phyloP scores from a whole-genome alignment of 495 filamentous ascomycete genomes.

The Lophium mytilinum region DNA sequence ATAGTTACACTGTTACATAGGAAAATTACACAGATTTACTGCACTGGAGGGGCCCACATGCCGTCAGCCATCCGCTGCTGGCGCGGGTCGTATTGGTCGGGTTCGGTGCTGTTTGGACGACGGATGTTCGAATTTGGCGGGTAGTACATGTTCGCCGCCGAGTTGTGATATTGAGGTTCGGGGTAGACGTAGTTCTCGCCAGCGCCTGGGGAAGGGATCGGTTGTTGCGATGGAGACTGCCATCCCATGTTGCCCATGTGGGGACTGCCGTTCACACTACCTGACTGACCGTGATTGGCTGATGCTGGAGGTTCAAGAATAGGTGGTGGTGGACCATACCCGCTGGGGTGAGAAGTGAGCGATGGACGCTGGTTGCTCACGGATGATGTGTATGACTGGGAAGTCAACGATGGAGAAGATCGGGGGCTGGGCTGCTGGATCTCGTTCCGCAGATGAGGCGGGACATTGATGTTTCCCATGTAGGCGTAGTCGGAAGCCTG shows the following conservation, averaged over 20 bases:
- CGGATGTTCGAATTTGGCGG: slow-evolving; percentile 27
- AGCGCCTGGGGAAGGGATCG: slow-evolving; percentile 23
- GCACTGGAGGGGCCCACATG: slow-evolving; percentile 30
- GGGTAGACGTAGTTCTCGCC: slow-evolving; percentile 33
- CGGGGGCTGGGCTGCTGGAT: slow-evolving; percentile 68
- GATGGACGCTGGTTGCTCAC: slow-evolving; percentile 49
- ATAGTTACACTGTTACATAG: slow-evolving; percentile 2
- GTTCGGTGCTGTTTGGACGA: slow-evolving; percentile 35
- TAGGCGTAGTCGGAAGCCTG: slow-evolving; percentile 58
- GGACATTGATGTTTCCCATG: slow-evolving; percentile 56
- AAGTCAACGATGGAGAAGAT: slow-evolving; percentile 55
- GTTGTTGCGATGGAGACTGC: slow-evolving; percentile 34
- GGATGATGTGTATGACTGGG: slow-evolving; percentile 50
- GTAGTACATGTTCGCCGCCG: slow-evolving; percentile 32
- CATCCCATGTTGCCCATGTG: slow-evolving; percentile 35
- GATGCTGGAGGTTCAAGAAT: slow-evolving; percentile 72
- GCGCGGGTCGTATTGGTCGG: slow-evolving; percentile 32
- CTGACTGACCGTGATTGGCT: slow-evolving; percentile 31
- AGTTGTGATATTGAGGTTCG: slow-evolving; percentile 27
- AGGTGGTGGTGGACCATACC: slow-evolving; percentile 70
- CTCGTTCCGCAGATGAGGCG: slow-evolving; percentile 74
- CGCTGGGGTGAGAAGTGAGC: slow-evolving; percentile 73
- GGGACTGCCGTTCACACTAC: slow-evolving; percentile 34
- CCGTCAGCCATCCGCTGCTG: slow-evolving; percentile 25
- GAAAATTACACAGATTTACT: slow-evolving; percentile 20